Base-by-base conservation (phyloP, 192 early-diverging fungal genomes). In the Mortierella hygrophila region DNA sequence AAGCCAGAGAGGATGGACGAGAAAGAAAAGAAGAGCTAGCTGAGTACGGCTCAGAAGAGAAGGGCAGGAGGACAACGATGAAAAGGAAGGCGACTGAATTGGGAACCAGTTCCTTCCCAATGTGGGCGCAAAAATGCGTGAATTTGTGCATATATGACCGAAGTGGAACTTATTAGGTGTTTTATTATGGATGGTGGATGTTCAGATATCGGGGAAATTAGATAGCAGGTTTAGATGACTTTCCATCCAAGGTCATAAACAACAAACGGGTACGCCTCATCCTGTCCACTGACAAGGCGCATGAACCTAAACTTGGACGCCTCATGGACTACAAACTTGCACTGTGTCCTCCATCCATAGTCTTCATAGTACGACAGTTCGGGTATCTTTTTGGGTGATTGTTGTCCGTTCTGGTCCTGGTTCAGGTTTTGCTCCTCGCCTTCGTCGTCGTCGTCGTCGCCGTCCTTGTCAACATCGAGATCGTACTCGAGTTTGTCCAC, bases 211-310 rank as follows among this genome's bases (percentile, higher is more conserved):
- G 18, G 49, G 49, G 4, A 52, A 52, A 20, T 21, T 6, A 5
- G 49, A 52, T 13, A 76, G 49, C 49, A 52, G 49, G 49, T 20
- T 38, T 81, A 86, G 63, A 86, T 46, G 20, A 86, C 79, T 38
- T 86, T 86, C 84, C 84, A 86, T 29, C 84, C 84, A 72, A 86
- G 70, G 68, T 86, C 84, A 70, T 86, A 86, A 38, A 86, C 72
- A 2, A 86, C 79, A 70, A 80, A 86, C 7, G 84, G 84, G 65
- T 80, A 86, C 49, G 60, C 23, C 75, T 86, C 84, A 47, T 86
- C 72, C 8, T 65, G 76, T 4, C 78, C 79, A 71, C 84, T 86
- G 52, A 86, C 79, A n/a, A 86, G 47, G 18, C 84, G 55, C 84
- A 86, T 86, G 42, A 86, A 86, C 52, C 84, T 75, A 72, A 81